Conservation (phyloP, 169 alveolate species). For the Cryptosporidium parvum region DNA sequence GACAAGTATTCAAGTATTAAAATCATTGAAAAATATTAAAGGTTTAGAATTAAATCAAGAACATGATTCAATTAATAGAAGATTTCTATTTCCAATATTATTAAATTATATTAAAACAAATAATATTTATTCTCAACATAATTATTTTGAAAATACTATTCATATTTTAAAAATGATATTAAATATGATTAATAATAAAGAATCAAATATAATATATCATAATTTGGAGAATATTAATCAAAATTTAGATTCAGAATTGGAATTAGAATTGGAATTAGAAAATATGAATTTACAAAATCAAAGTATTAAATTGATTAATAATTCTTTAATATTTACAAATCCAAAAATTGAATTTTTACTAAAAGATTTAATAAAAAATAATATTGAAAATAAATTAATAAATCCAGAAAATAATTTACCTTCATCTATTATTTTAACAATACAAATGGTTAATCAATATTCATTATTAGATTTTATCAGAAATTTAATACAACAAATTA, state of each 20-base stretch:
- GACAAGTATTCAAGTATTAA: neutral
- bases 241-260: neutral
- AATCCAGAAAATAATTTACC: neutral
- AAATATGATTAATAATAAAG: constrained; percentile 25
- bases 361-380: neutral
- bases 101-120: constrained; percentile 33
- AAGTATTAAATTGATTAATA: neutral
- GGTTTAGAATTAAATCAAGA: constrained; percentile 40
- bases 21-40: neutral
- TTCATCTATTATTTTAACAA: neutral
- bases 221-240: neutral
- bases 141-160: constrained; percentile 16
- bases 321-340: neutral
- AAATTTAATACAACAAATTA: constrained; percentile 18
- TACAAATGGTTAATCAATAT: constrained; percentile 39
- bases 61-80: constrained; percentile 60
- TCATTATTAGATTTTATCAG: constrained; percentile 43
- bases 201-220: neutral
- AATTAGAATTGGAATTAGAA: neutral
- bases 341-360: neutral
- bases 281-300: neutral
- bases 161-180: constrained; percentile 21
- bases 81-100: constrained; percentile 38
- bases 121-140: constrained; percentile 47
- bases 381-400: neutral